Conservation (phyloP, 768 basidiomycete genomes). For the Ephemerocybe angulata region DNA sequence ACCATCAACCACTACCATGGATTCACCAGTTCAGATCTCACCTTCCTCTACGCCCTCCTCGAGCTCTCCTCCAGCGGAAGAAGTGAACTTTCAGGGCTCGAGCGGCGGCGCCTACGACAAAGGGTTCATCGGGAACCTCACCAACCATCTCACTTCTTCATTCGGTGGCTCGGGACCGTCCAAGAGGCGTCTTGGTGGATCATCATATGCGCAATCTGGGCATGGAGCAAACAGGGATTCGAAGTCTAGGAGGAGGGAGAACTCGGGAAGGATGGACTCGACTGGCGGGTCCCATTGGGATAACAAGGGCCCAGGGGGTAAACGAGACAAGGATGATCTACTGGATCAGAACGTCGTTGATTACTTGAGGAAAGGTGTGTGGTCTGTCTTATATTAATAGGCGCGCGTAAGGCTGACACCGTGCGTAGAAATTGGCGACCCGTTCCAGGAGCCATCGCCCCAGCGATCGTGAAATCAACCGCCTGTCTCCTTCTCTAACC, state of each 20-base stretch:
- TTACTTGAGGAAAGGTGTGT: conserved; percentile 49
- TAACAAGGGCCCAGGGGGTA: conserved; percentile 26
- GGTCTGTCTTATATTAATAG: background rate
- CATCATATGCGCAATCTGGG: background rate
- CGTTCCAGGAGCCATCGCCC: conserved; percentile 7
- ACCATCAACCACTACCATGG: conserved; percentile 1
- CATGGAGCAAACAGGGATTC: background rate
- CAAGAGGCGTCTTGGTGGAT: background rate
- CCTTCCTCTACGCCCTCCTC: conserved; percentile 2
- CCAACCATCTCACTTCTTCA: background rate
- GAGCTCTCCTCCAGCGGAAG: conserved; percentile 1
- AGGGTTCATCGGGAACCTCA: conserved; percentile 1
- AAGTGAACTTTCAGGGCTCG: background rate
- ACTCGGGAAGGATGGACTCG: background rate
- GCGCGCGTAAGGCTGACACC: background rate
- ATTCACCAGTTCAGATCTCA: conserved; percentile 6
- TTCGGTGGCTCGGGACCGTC: background rate
- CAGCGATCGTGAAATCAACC: background rate
- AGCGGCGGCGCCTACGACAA: background rate
- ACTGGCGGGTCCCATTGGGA: conserved; percentile 2
- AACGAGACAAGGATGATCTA: conserved; percentile 55
- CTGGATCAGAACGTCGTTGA: conserved; percentile 49
- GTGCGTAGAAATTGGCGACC: conserved; percentile 7
- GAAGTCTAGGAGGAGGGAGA: conserved; percentile 7
- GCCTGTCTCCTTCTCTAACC: background rate